Conservation (phyloP, 1,284 basidiomycete genomes). For the Ceratobasidium sp. region DNA sequence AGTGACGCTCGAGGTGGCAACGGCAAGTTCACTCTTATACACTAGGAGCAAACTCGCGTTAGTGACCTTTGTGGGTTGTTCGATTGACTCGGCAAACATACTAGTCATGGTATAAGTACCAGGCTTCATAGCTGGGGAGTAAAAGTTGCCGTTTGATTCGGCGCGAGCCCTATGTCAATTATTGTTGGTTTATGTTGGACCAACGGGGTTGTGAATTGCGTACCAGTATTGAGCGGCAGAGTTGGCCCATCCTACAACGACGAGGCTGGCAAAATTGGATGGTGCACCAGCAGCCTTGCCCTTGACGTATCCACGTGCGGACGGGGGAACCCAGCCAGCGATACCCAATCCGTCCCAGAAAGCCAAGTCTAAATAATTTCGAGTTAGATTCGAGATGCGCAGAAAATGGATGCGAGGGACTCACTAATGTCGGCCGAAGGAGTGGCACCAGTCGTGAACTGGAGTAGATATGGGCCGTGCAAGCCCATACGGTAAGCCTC, state of each 20-base stretch:
- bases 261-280: constrained; percentile 47
- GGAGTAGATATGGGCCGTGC: constrained; percentile 35
- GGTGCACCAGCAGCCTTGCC: constrained; percentile 56
- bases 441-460: constrained; percentile 11
- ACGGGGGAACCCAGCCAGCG: constrained; percentile 54
- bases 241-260: constrained; percentile 52
- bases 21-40: constrained; percentile 56
- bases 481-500: constrained; percentile 28
- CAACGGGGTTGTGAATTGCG: background rate
- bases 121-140: constrained; percentile 57
- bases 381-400: too few relatives aligned
- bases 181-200: background rate
- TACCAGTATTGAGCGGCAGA: constrained; percentile 57
- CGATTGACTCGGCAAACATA: constrained; percentile 10
- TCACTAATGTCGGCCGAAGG: background rate
- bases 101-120: constrained; percentile 55
- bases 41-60: background rate
- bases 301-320: constrained; percentile 55
- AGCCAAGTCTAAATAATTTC: constrained; percentile 50
- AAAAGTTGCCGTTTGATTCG: constrained; percentile 52
- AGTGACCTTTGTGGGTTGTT: background rate
- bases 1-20: constrained; percentile 53
- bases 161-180: constrained; percentile 41
- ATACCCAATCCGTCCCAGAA: constrained; percentile 56
- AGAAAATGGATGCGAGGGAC: background rate